These are phyloP conservation scores for Xylaria cubensis DNA, from an alignment of 495 filamentous ascomycete genomes.

Conservation along the genomic window DNA sequence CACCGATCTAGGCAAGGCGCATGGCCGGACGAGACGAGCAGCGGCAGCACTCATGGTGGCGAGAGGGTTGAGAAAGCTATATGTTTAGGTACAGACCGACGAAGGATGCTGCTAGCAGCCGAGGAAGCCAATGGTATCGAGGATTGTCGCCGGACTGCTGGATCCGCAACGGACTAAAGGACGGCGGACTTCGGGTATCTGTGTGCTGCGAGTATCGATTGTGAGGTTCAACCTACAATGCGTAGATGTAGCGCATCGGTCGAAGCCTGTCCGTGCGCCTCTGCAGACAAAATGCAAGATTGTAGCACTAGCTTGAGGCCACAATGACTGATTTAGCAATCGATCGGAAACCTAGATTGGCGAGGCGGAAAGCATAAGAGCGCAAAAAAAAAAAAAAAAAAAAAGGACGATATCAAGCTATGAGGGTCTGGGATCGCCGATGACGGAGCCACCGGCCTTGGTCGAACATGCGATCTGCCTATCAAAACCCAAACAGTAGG, in stretches of 20 bases:
- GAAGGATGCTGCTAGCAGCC: slow-evolving; percentile 13
- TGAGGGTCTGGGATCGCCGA: slow-evolving; percentile 12
- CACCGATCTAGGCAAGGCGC: slow-evolving; percentile 35
- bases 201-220: slow-evolving; percentile 8
- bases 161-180: slow-evolving; percentile 19
- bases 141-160: slow-evolving; percentile 14
- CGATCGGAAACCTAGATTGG: background rate
- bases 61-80: slow-evolving; percentile 28
- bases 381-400: background rate
- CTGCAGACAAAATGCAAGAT: slow-evolving; percentile 1
- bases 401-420: background rate
- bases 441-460: slow-evolving; percentile 21
- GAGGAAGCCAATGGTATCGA: slow-evolving; percentile 29
- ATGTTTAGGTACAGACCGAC: slow-evolving; percentile 9
- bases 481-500: background rate
- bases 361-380: background rate
- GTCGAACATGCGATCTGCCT: slow-evolving; percentile 12
- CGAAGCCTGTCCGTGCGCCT: background rate
- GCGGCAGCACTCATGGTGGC: slow-evolving; percentile 39
- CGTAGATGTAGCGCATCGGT: background rate
- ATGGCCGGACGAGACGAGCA: slow-evolving; percentile 39
- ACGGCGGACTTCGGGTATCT: slow-evolving; percentile 6
- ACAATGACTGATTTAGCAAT: slow-evolving; percentile 11
- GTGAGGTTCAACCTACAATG: slow-evolving; percentile 3
- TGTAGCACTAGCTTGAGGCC: background rate